phyloP scores from a whole-genome alignment of 1,139 yeast species.

The Magnusiomyces paraingens region DNA sequence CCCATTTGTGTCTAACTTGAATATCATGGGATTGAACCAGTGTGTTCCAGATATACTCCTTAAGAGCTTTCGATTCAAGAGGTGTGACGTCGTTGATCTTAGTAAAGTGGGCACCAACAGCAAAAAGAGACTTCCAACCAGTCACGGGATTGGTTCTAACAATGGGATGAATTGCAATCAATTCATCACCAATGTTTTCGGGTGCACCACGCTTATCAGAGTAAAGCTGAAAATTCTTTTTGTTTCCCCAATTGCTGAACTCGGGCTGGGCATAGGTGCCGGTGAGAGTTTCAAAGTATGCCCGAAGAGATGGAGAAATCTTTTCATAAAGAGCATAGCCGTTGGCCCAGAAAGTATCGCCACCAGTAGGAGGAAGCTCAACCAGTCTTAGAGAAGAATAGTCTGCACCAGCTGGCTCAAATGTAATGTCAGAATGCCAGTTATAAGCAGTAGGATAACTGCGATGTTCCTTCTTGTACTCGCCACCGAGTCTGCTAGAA shows the following conservation, averaged over 20 bases:
- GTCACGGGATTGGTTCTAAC: conserved; percentile 45
- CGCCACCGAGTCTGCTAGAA: conserved; percentile 15
- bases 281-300: conserved; percentile 37
- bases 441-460: conserved; percentile 22
- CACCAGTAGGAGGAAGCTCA: conserved; percentile 40
- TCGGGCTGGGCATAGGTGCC: conserved; percentile 28
- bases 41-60: not conserved
- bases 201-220: conserved; percentile 33
- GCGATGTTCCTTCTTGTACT: conserved; percentile 15
- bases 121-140: conserved; percentile 42
- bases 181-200: conserved; percentile 28
- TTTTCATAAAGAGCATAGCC: conserved; percentile 44
- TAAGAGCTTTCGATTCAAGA: conserved; percentile 38
- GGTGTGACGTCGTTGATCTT: conserved; percentile 59
- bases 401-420: conserved; percentile 43
- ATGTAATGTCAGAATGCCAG: conserved; percentile 46
- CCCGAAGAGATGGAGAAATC: conserved; percentile 39
- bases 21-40: conserved; percentile 32
- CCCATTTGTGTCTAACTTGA: conserved; percentile 48
- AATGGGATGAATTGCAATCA: conserved; percentile 39
- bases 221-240: conserved; percentile 35
- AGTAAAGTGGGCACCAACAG: conserved; percentile 52
- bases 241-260: conserved; percentile 33
- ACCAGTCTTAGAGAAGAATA: conserved; percentile 41
- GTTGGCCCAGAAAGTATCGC: conserved; percentile 44